phyloP scores from a whole-genome alignment of 768 basidiomycete species.

The Boletales sp. region DNA sequence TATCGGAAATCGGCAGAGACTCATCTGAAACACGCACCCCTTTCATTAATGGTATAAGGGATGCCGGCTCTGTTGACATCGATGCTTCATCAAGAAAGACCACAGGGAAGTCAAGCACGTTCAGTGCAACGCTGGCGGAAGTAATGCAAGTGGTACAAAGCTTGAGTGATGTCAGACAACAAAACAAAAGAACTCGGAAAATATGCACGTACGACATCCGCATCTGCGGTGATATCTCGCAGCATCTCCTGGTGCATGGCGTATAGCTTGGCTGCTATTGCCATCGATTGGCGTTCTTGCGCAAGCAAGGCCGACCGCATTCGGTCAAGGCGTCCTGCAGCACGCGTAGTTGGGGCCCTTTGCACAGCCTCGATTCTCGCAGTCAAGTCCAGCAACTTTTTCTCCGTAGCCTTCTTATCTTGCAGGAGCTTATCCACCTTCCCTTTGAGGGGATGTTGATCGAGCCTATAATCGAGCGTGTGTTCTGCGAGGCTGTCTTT shows the following conservation, averaged over 20 bases:
- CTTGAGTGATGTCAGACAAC: conserved; percentile 33
- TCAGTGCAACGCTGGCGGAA: conserved; percentile 60
- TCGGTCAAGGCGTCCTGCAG: conserved; percentile 23
- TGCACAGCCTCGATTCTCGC: conserved; percentile 22
- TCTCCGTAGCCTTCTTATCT: conserved; percentile 32
- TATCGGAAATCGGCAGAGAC: conserved; percentile 9
- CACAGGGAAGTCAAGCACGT: conserved; percentile 82
- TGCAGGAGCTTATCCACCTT: conserved; percentile 41
- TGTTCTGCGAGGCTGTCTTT: conserved; percentile 50
- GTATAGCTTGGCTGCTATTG: conserved; percentile 43
- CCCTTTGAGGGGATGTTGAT: conserved; percentile 53
- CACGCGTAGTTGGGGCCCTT: conserved; percentile 11
- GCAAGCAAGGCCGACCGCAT: conserved; percentile 25
- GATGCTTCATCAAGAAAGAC: conserved; percentile 95
- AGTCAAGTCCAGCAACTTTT: conserved; percentile 23
- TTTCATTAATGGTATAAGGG: conserved; percentile 90
- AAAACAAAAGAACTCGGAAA: conserved; percentile 1
- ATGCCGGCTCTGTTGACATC: conserved; percentile 94
- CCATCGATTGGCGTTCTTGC: conserved; percentile 31
- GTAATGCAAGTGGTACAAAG: conserved; percentile 89
- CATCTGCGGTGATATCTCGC: conserved; percentile 53
- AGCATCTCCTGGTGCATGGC: conserved; percentile 62
- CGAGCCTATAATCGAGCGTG: conserved; percentile 63
- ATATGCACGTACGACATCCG: conserved; percentile 66
- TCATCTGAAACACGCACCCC: conserved; percentile 57